A percentile compares a stretch with the other conserved stretches of the same genome.
These are phyloP conservation scores for Aspergillus hancockii DNA, from an alignment of 495 filamentous ascomycete species.

Conservation along the genomic window DNA sequence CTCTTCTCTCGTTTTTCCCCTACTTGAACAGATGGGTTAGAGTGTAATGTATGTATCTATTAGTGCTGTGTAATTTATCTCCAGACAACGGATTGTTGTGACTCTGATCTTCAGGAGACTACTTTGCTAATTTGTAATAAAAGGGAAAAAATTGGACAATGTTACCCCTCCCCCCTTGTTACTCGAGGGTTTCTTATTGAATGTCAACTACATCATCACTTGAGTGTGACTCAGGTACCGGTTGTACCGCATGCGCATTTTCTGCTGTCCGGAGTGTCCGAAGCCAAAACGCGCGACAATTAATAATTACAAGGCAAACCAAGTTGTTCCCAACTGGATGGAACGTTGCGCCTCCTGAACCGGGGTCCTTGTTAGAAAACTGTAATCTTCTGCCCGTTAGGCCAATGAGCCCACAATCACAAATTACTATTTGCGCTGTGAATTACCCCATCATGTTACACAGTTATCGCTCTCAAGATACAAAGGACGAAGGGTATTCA, in stretches of 20 bases:
- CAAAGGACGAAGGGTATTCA: neutral
- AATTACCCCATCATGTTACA: neutral
- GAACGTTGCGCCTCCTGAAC: constrained; percentile 32
- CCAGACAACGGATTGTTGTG: neutral
- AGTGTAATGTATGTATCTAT: neutral
- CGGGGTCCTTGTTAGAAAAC: constrained; percentile 18
- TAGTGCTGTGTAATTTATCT: neutral
- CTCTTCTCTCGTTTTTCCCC: too few species aligned
- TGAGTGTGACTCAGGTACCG: neutral
- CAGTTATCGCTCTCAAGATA: neutral
- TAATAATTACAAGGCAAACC: constrained; percentile 8
- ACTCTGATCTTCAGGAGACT: constrained; percentile 14
- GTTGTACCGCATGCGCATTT: neutral
- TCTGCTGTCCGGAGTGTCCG: neutral
- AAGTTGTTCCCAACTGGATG: constrained; percentile 31
- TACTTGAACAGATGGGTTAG: neutral
- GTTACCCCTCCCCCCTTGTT: too few species aligned
- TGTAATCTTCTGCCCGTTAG: constrained; percentile 13
- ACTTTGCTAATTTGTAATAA: neutral
- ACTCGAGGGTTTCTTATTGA: neutral
- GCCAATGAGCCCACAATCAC: neutral
- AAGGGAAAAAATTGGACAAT: neutral
- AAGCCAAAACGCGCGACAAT: neutral
- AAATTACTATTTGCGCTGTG: neutral
- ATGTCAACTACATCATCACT: neutral